phyloP scores from a whole-genome alignment of 2,329 filamentous ascomycete species.

The Apiospora marii region DNA sequence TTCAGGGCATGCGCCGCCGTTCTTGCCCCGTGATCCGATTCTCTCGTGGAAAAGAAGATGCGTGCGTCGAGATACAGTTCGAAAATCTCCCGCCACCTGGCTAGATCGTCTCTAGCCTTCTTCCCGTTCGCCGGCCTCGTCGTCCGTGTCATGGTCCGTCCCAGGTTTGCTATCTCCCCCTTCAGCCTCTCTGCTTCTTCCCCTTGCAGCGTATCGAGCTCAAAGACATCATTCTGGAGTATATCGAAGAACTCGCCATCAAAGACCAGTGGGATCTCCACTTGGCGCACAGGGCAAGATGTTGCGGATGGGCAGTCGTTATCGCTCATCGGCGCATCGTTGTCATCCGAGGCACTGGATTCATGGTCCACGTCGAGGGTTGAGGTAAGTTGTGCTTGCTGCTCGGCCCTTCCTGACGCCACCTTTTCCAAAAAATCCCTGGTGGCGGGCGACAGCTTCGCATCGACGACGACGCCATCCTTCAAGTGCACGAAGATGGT shows the following conservation, averaged over 20 bases:
- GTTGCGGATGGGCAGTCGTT: neutral
- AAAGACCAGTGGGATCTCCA: constrained; percentile 81
- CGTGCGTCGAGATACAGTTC: constrained; percentile 81
- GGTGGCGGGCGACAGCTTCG: constrained; percentile 71
- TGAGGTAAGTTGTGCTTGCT: neutral
- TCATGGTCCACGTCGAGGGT: too few relatives aligned
- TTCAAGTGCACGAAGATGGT: constrained; percentile 73
- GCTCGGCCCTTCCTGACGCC: constrained; percentile 41
- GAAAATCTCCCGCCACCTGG: constrained; percentile 82
- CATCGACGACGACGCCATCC: constrained; percentile 73
- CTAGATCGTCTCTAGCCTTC: constrained; percentile 69
- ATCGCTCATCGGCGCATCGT: neutral
- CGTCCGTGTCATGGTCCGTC: constrained; percentile 68
- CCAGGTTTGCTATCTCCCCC: constrained; percentile 68
- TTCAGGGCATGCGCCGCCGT: constrained; percentile 70
- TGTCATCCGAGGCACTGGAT: constrained; percentile 1
- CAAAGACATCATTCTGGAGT: constrained; percentile 74
- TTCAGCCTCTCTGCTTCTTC: constrained; percentile 71
- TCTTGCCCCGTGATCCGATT: constrained; percentile 73
- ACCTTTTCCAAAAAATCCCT: constrained; percentile 69
- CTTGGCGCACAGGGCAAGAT: constrained; percentile 41
- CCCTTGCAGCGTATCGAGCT: constrained; percentile 72
- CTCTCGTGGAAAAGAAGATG: constrained; percentile 82
- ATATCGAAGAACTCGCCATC: constrained; percentile 83
- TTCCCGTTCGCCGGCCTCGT: constrained; percentile 69